Base-by-base conservation (phyloP, 129 eudicot genomes). In the Sambucus nigra region DNA sequence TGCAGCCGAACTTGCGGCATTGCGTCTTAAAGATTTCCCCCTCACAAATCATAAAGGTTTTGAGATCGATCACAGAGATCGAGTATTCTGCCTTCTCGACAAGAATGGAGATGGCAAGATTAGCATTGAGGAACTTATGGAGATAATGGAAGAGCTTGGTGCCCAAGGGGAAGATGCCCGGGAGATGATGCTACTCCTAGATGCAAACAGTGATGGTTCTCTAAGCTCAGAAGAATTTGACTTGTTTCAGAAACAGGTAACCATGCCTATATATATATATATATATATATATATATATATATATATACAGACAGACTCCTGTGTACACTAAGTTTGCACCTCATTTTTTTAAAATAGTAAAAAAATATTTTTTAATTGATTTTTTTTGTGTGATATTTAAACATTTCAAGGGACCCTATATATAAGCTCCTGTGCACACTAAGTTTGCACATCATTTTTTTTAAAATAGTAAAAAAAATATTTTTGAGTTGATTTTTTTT, bases 31-130 rank as follows among this genome's bases (percentile, higher is more conserved):
- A 63, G 98, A 91, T 72, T 58, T 85, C 72, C 86, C 86, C 46
- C 79, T 79, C 40, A 17, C 75, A 39, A 79, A 74, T 61, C 77
- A 72, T 21, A 81, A 57, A 63, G 48, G 53, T 41, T 54, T 67
- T 14, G 83, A 67, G 59, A 66, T 51, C 50, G 82, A 84, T 66
- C 68, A 74, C 48, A 73, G 80, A 59, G 72, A 73, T 73, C 66
- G 77, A 52, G 87, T 77, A 1, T 91, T 91, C 61, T 70, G 65
- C 26, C 84, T 91, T 38, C 82, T 91, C 31, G 98, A 91, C 74
- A 91, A 91, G 69, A 91, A 91, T 79, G 95, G 95, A 66, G 98
- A 91, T 65, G 98, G 98, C 58, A 91, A 80, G 67, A 91, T 91
- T 52, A 91, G 95, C 76, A 81, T 91, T 19, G 98, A 82, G 78